Conservation (phyloP, 306 rosid species). For the Vachellia pachyceras region DNA sequence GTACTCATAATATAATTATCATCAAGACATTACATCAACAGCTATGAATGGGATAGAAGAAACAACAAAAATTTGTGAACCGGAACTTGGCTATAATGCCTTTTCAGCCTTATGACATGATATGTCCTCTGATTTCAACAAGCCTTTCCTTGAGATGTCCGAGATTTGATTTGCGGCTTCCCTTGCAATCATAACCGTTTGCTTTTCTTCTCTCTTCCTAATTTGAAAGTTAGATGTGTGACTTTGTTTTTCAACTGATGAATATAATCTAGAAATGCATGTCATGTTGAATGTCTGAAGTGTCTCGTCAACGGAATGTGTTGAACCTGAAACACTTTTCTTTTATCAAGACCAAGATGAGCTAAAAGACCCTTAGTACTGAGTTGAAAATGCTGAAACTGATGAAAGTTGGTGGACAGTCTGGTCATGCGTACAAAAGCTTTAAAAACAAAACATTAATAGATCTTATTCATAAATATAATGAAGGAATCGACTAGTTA, state of each 20-base stretch:
- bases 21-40: background rate
- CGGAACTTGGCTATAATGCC: too few relatives aligned
- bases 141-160: background rate
- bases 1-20: background rate
- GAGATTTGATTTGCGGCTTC: background rate
- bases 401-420: background rate
- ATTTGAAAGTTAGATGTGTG: background rate
- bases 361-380: background rate
- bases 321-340: background rate
- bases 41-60: background rate
- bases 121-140: conserved; percentile 4
- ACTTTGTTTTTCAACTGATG: conserved; percentile 2
- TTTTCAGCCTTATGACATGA: background rate
- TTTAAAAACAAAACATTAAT: background rate
- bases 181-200: background rate
- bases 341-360: background rate
- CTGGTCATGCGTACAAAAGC: background rate
- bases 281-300: conserved; percentile 5
- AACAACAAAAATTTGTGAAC: background rate
- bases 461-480: background rate
- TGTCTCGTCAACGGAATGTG: conserved; percentile 1
- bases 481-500: background rate
- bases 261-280: background rate
- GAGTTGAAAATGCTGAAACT: background rate
- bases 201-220: background rate